Evolutionary conservation across 2,329 filamentous ascomycete species (phyloP).

Genomic region (Pseudopithomyces chartarum): DNA sequence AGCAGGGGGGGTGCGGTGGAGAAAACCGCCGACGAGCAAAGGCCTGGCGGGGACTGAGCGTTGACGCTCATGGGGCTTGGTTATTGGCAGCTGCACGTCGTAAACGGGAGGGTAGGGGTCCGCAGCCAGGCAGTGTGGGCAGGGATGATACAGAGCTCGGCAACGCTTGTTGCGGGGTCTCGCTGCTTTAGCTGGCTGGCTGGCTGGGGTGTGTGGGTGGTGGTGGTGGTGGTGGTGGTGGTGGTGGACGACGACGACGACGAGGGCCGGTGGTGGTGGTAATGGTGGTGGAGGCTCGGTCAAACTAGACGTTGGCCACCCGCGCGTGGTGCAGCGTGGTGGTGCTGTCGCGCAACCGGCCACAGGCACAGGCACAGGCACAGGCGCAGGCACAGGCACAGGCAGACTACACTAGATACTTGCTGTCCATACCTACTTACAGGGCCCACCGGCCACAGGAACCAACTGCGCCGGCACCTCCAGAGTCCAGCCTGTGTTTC

Average conservation of each 20-base stretch:
- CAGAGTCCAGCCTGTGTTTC: background rate
- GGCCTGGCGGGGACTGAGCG: conserved; percentile 43
- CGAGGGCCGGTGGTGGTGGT: too few species aligned
- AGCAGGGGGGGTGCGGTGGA: conserved; percentile 40
- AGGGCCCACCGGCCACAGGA: conserved; percentile 21
- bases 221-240: conserved; percentile 3
- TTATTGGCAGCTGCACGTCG: conserved; percentile 44
- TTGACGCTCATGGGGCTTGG: conserved; percentile 39
- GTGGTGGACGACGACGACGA: too few species aligned
- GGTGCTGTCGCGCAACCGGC: conserved; percentile 33
- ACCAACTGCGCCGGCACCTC: background rate
- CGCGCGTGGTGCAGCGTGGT: conserved; percentile 32
- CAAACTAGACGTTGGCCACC: conserved; percentile 23
- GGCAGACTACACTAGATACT: too few species aligned
- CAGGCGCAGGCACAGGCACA: too few species aligned
- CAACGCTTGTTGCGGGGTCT: conserved; percentile 51
- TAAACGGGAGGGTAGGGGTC: conserved; percentile 44
- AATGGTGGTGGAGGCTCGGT: conserved; percentile 11
- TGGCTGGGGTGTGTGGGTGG: conserved; percentile 3
- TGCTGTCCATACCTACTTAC: too few species aligned
- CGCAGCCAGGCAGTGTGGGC: conserved; percentile 30
- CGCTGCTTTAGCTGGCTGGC: conserved; percentile 19
- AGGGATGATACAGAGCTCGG: conserved; percentile 45
- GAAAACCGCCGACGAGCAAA: conserved; percentile 48
- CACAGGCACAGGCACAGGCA: background rate